Base-by-base conservation (phyloP, 495 filamentous ascomycete species). In the Aspergillus hancockii region DNA sequence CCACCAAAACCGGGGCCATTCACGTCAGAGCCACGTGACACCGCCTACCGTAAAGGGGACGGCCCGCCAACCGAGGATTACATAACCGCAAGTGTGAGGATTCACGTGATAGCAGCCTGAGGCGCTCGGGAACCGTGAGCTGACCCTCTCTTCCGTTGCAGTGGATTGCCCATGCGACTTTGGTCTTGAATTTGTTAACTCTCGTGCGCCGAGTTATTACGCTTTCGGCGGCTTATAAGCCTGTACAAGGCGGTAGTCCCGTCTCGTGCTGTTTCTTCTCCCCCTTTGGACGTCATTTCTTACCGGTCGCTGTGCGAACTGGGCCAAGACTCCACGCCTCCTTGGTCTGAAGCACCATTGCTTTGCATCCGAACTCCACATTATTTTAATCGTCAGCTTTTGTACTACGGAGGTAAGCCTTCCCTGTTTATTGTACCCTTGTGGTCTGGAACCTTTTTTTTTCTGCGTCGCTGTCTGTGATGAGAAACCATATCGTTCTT, bases 221-320 rank as follows among this genome's bases (percentile, higher is more conserved):
- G 64, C 41, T 58, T 65, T 63, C 67, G 67, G 67, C 57, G 67
- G 65, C 59, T 62, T 67, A 59, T 40, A 54, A 69, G 73, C 69
- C 71, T 65, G 60, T 71, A 66, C 63, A 69, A 70, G 73, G 70
- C 73, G 71, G 73, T 25, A 65, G 47, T 62, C 54, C 69, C 68
- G 69, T 75, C 68, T 70, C 63, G 69, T 66, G 65, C 67, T 70
- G 70, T 59, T 56, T 61, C 57, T 23, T 58, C 66, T 49, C 34
- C 34, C 67, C 60, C 57, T 58, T 49, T 67, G 54, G 59, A 64
- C 65, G 60, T 34, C 57, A 60, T 64, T 67, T 69, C 64, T 59
- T 55, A 61, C 66, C 68, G 70, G 65, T 71, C 72, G 69, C 73
- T 72, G 58, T 59, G 67, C 57, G 64, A 52, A 55, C 64, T 67